Percentiles rank a stretch among this genome's conserved stretches.
Evolutionary conservation across 2,329 filamentous ascomycete species (phyloP).

Genomic region (Thelonectria olida): DNA sequence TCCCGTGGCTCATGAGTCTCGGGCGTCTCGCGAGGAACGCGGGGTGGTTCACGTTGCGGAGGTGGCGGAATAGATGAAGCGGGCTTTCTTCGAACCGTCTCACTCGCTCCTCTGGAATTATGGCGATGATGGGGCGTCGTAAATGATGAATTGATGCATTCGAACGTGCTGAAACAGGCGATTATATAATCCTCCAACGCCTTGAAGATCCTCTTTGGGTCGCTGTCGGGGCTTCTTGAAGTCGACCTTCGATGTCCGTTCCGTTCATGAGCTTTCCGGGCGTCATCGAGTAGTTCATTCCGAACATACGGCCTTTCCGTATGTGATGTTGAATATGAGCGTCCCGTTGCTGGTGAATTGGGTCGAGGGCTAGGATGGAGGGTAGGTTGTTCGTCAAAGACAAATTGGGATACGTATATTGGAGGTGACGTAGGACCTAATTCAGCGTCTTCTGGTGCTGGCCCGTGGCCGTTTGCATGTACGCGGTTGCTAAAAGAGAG

Average conservation of each 20-base stretch:
- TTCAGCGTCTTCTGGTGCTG: slow-evolving; percentile 13
- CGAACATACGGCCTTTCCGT: slow-evolving; percentile 48
- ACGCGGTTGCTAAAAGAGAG: slow-evolving; percentile 35
- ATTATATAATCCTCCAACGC: slow-evolving; percentile 81
- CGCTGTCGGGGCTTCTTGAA: slow-evolving; percentile 37
- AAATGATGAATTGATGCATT: slow-evolving; percentile 83
- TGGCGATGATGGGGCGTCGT: slow-evolving; percentile 55
- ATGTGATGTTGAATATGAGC: slow-evolving; percentile 58
- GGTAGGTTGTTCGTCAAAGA: slow-evolving; percentile 51
- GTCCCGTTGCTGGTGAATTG: slow-evolving; percentile 30
- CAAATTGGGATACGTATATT: slow-evolving; percentile 37
- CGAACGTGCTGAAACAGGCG: slow-evolving; percentile 72
- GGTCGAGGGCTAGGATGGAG: slow-evolving; percentile 45
- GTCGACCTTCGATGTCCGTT: slow-evolving; percentile 28
- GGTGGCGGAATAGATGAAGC: slow-evolving; percentile 25
- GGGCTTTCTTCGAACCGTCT: slow-evolving; percentile 41
- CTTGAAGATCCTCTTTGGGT: slow-evolving; percentile 73
- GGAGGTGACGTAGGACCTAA: slow-evolving; percentile 26
- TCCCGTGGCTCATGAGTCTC: slow-evolving; percentile 41
- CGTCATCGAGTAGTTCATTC: slow-evolving; percentile 22
- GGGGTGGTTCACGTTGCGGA: slow-evolving; percentile 46
- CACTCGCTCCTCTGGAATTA: slow-evolving; percentile 31
- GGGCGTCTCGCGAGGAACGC: slow-evolving; percentile 33
- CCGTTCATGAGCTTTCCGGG: slow-evolving; percentile 7
- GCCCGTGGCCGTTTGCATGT: slow-evolving; percentile 22